Evolutionary conservation across 176 grass and related monocot genomes (phyloP).

Genomic region (Aegilops sharonensis): DNA sequence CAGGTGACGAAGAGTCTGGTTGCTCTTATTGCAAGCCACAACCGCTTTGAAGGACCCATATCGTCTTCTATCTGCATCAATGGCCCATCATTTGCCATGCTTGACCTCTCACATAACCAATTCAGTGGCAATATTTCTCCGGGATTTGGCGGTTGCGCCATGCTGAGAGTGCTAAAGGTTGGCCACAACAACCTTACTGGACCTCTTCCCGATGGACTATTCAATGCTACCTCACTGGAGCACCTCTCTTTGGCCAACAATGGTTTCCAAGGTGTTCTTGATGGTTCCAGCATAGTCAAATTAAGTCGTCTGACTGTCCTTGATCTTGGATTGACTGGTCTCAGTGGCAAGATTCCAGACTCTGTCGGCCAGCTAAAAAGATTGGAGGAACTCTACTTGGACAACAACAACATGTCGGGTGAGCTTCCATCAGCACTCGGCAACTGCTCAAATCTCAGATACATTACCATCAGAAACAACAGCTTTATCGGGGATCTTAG

Average conservation of each 20-base stretch:
- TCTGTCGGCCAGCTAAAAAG: constrained; percentile 49
- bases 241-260: constrained; percentile 48
- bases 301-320: constrained; percentile 37
- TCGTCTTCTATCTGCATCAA: constrained; percentile 44
- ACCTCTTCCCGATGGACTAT: constrained; percentile 45
- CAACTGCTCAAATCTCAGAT: constrained; percentile 54
- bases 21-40: constrained; percentile 61
- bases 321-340: constrained; percentile 46
- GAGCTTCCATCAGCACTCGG: constrained; percentile 35
- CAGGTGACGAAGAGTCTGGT: constrained; percentile 39
- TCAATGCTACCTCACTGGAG: constrained; percentile 37
- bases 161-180: constrained; percentile 53
- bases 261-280: constrained; percentile 41
- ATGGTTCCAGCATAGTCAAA: constrained; percentile 41
- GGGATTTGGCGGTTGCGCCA: constrained; percentile 53
- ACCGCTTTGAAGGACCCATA: constrained; percentile 53
- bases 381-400: constrained; percentile 41
- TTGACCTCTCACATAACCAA: constrained; percentile 48
- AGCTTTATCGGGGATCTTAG: constrained; percentile 46
- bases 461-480: constrained; percentile 59
- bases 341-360: constrained; percentile 41
- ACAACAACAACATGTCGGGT: constrained; percentile 56
- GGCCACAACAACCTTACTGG: constrained; percentile 56
- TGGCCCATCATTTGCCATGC: constrained; percentile 28
- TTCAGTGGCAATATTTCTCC: constrained; percentile 49